Conservation (phyloP, 2,329 filamentous ascomycete species). For the Phialophora macrospora region DNA sequence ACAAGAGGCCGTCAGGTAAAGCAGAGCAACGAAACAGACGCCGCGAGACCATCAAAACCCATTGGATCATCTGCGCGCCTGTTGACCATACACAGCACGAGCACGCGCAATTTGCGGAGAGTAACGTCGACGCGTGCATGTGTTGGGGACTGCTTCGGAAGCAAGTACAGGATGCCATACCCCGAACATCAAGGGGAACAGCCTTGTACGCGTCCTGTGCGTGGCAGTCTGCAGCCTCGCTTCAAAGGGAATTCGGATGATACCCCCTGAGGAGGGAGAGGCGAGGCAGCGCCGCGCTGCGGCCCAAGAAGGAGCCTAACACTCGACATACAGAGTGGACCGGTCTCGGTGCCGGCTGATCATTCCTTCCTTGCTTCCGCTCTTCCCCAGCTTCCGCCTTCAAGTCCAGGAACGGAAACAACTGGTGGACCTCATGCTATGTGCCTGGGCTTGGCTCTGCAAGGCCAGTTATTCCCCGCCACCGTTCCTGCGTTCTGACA, state of each 20-base stretch:
- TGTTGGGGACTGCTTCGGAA: neutral
- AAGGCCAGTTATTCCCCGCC: slow-evolving; percentile 6
- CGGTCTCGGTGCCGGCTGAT: neutral
- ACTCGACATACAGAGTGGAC: too few relatives aligned
- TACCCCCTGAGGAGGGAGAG: too few relatives aligned
- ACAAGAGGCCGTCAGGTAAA: neutral
- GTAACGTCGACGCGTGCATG: neutral
- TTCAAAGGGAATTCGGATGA: too few relatives aligned
- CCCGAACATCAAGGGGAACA: too few relatives aligned
- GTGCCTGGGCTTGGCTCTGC: slow-evolving; percentile 11
- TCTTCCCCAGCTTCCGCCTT: neutral
- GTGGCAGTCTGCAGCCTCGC: too few relatives aligned
- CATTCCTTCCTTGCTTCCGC: slow-evolving; percentile 1
- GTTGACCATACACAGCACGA: neutral
- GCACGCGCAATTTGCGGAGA: neutral
- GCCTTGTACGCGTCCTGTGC: too few relatives aligned
- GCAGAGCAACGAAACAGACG: neutral
- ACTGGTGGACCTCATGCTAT: neutral
- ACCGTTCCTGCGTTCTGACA: slow-evolving; percentile 9
- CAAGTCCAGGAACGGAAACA: neutral
- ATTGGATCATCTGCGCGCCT: neutral
- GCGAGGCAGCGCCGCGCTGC: too few relatives aligned
- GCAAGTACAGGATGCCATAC: too few relatives aligned
- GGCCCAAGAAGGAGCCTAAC: too few relatives aligned
- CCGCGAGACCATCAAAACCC: neutral